Percentiles rank a stretch among this genome's conserved stretches.
Evolutionary conservation across 129 eudicot species (phyloP).

Genomic region (Pseudognaphalium luteoalbum): DNA sequence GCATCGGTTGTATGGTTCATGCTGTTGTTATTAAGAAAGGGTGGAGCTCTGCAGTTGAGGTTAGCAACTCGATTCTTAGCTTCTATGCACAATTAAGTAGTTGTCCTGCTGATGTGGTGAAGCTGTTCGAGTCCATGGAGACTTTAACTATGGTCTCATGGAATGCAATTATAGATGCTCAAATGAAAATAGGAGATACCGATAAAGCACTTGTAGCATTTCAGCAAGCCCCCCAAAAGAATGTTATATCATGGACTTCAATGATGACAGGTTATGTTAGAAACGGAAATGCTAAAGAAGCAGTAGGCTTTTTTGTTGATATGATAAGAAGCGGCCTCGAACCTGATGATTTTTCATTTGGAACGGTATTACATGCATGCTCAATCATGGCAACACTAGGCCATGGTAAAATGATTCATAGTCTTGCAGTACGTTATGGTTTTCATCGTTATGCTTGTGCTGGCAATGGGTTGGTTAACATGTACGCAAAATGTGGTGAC

Average conservation of each 20-base stretch:
- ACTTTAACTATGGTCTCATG: constrained; percentile 59
- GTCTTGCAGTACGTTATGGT: constrained; percentile 45
- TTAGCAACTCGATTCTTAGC: constrained; percentile 65
- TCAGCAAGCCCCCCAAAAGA: constrained; percentile 54
- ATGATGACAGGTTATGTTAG: constrained; percentile 65
- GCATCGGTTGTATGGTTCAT: constrained; percentile 53
- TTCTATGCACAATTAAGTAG: constrained; percentile 46
- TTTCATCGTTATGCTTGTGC: constrained; percentile 54
- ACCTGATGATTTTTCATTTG: constrained; percentile 65
- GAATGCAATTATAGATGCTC: constrained; percentile 78
- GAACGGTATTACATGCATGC: constrained; percentile 77
- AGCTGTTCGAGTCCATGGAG: constrained; percentile 42
- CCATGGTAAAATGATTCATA: constrained; percentile 69
- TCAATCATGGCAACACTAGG: constrained; percentile 59
- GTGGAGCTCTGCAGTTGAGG: constrained; percentile 69
- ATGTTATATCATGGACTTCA: constrained; percentile 75
- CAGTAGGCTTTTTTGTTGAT: constrained; percentile 45
- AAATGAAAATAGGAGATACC: constrained; percentile 69
- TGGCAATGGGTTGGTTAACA: constrained; percentile 77
- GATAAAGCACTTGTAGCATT: constrained; percentile 50
- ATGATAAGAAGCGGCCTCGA: constrained; percentile 37
- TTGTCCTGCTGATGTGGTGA: constrained; percentile 50
- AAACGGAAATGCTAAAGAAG: constrained; percentile 59
- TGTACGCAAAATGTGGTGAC: constrained; percentile 89
- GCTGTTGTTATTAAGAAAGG: constrained; percentile 55